phyloP scores from a whole-genome alignment of 202 grass and related monocot species.

The Musa balbisiana region DNA sequence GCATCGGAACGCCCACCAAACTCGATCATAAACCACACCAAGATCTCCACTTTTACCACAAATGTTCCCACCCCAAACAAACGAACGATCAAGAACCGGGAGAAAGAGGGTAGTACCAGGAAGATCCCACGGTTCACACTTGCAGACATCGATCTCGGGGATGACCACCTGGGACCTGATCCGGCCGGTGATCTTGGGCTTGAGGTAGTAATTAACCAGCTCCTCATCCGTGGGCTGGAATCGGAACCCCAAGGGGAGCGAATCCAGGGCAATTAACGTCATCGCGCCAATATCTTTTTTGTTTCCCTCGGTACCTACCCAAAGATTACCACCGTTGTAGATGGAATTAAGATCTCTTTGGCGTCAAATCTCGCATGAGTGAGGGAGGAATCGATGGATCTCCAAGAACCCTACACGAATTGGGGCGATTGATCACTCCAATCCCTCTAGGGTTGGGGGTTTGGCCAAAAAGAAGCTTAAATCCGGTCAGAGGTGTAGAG shows the following conservation, averaged over 20 bases:
- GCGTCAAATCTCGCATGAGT: neutral
- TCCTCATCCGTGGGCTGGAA: conserved; percentile 81
- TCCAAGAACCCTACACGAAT: neutral
- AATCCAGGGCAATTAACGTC: conserved; percentile 22
- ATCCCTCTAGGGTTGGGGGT: neutral
- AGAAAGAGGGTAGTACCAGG: conserved; percentile 25
- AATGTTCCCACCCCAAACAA: neutral
- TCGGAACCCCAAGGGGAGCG: conserved; percentile 62
- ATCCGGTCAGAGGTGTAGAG: neutral
- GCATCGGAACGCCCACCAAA: neutral
- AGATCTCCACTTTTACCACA: neutral
- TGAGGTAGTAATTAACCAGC: conserved; percentile 74
- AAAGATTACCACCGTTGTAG: neutral
- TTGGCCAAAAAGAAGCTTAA: neutral
- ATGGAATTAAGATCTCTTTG: neutral
- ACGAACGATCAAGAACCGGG: neutral
- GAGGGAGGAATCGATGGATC: neutral
- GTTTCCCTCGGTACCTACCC: neutral
- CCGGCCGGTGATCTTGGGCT: conserved; percentile 55
- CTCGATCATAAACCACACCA: neutral
- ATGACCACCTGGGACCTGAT: conserved; percentile 41
- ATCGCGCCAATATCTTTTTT: neutral
- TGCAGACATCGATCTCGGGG: conserved; percentile 62
- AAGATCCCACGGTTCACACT: conserved; percentile 80
- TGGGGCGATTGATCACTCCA: neutral